Base-by-base conservation (phyloP, 2,329 filamentous ascomycete genomes). In the Venturia oleaginea region DNA sequence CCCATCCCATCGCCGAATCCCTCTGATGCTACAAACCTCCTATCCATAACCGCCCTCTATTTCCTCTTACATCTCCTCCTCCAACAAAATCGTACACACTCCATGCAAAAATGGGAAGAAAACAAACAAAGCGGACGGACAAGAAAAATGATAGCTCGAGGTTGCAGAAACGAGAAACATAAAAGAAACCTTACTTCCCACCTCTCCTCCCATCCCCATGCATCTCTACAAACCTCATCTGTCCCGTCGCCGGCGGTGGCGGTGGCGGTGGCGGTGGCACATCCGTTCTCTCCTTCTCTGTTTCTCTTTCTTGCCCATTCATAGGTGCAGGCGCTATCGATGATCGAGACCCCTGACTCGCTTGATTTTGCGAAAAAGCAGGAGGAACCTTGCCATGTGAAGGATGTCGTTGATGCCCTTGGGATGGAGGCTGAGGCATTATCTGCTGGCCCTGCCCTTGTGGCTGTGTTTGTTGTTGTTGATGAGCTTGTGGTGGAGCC, bases 181-280 rank as follows among this genome's bases (percentile, higher is more conserved):
- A 34, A 24, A 43, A 1, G 22, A 42, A 6, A 27, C 17, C 38
- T 60, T 15, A 40, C 17, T 60, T 60, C 1, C 3, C 59, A 43
- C 59, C 59, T 43, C 59, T 60, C 37, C 59, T 40, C 37, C 59
- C 59, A 60, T 60, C 59, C 37, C 59, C 59, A 43, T 60, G 59
- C 59, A 60, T 60, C 37, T 60, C 59, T 30, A 60, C 59, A 60
- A 60, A 60, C 34, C 37, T 60, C 59, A 60, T 60, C 37, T 60
- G 59, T 37, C 24, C 46, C 46, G 22, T 22, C 22, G 46, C 10
- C 22, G 4, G 46, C 11, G n/a, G 57, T 34, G 30, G 15, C 17
- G 32, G 57, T 17, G 3, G 4, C 27, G 32, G 13, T 6, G 34
- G n/a, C 34, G 37, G n/a, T 43, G 19, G 55, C 22, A 19, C 7